A percentile compares a stretch with the other conserved stretches of the same genome.
Evolutionary conservation across 176 grass and related monocot genomes (phyloP).

Genomic region (Pontederia paniculata): DNA sequence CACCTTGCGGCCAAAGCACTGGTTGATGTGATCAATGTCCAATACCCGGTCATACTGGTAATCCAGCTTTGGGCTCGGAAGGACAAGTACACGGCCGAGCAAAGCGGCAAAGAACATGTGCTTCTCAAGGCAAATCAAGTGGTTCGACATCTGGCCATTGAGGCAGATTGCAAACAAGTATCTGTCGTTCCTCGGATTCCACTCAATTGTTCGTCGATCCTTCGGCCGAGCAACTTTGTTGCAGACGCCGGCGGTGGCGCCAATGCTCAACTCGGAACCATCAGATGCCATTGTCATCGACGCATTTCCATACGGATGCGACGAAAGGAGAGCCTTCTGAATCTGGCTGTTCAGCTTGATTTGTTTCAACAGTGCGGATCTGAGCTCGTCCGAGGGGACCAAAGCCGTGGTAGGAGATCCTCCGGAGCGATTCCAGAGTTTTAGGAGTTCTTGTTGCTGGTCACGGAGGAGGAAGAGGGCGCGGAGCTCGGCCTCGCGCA

Average conservation of each 20-base stretch:
- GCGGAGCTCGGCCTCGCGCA: constrained; percentile 73
- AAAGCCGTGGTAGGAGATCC: constrained; percentile 5
- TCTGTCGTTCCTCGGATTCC: constrained; percentile 72
- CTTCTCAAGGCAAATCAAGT: constrained; percentile 96
- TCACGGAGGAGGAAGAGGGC: constrained; percentile 64
- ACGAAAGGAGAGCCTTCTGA: constrained; percentile 53
- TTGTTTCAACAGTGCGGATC: constrained; percentile 46
- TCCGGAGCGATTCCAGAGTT: constrained; percentile 59
- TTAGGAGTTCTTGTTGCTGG: constrained; percentile 54
- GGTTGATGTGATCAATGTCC: constrained; percentile 78
- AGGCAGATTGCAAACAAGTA: constrained; percentile 75
- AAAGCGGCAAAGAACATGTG: constrained; percentile 95
- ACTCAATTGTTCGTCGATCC: constrained; percentile 63
- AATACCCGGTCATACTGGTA: constrained; percentile 65
- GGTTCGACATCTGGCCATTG: constrained; percentile 96
- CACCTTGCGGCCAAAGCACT: constrained; percentile 64
- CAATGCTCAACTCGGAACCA: constrained; percentile 29
- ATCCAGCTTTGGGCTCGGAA: constrained; percentile 73
- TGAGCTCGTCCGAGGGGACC: constrained; percentile 29
- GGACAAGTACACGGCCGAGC: constrained; percentile 54
- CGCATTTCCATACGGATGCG: constrained; percentile 31
- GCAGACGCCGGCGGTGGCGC: constrained; percentile 32
- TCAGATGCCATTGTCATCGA: constrained; percentile 11
- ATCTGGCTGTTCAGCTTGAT: constrained; percentile 83
- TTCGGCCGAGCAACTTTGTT: constrained; percentile 29